Evolutionary conservation across 2,329 filamentous ascomycete species (phyloP), one percentile per base, ranked within the genome.

Genomic region (Cytospora mali): DNA sequence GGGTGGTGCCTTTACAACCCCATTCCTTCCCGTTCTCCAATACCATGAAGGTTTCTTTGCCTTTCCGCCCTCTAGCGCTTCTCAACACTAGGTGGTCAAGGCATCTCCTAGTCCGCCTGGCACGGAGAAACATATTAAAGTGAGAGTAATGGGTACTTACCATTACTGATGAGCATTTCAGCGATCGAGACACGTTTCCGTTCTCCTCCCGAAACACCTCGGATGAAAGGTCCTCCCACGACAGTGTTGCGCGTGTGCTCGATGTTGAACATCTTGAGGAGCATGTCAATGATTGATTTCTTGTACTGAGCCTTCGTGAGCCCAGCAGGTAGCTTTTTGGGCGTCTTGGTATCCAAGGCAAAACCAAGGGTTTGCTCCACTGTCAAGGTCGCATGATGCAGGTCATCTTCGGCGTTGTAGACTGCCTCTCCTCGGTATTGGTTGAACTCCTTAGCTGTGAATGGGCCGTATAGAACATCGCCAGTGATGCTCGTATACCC

Each of bases 181-280:
- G 90, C 90, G 65, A 96, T 94, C 25, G 88, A 90, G 7, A 93
- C 91, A 66, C 90, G 87, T 77, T 92, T 92, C 61, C 89, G 81
- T 76, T 94, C 91, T 61, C 89, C 91, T 66, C 90, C 92, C 52
- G 87, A 92, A 0, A 96, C 83, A 73, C 92, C 93, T 56, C 91
- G 88, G 23, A 95, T 84, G 66, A 94, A 92, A 0, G 86, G 84
- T 66, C 95, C 90, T 9, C 93, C 93, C 28, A 97, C 92, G 31
- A 94, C 86, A 0, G 93, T 97, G 72, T 93, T 85, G 57, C 86
- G 84, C 0, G 92, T 96, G 74, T 97, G 92, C 74, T 93, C 90
- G 59, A 97, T 96, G 72, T 94, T 95, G 81, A 97, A 96, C 90
- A 96, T 95, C 71, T 91, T 92, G 57, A 97, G 80, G 64, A 97